Evolutionary conservation across 2,329 filamentous ascomycete species (phyloP), one percentile per base, ranked within the genome.

Genomic region (Alternaria longipes): DNA sequence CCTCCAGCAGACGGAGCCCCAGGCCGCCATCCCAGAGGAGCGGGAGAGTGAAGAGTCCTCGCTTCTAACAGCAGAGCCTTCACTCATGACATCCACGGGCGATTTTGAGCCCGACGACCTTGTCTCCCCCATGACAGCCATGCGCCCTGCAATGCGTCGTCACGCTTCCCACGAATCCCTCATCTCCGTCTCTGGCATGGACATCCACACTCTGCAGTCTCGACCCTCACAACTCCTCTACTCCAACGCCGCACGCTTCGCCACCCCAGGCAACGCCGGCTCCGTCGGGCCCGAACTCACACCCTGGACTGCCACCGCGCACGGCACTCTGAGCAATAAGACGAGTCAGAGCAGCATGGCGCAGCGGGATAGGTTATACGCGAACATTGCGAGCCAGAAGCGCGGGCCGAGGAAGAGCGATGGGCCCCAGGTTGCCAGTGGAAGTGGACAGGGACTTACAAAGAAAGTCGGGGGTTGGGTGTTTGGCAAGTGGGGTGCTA

Each of bases 121-220:
- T 7, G 41, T 71, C 24, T 64, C 77, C 72, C 68, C 67, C 38
- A 78, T 73, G 26, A 64, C 64, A 6, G 67, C 67, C 76, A 57
- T 81, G 80, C 54, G 72, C 24, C 78, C 74, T 46, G 78, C 79
- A 2, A 78, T 94, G 4, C 90, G 87, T 41, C 89, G 90, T 32
- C 85, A 88, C 3, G 75, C 88, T 2, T 97, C 94, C 1, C 93
- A 97, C 69, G 94, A 97, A 75, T 97, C 92, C 18, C 89, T 97
- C 63, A 86, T 97, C 68, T 97, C 94, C 0, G 86, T 97, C 2
- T 88, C 90, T 0, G 93, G 93, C 2, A 90, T 97, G 76, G 94
- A 97, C 74, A 96, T 97, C 51, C 93, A 97, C 76, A 93, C 91
- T 0, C 84, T 96, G 5, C 89, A 90, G 70, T 85, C 86, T 1